Evolutionary conservation across 2,329 filamentous ascomycete species (phyloP), one percentile per base, ranked within the genome.

Genomic region (Fusarium tuaranense): DNA sequence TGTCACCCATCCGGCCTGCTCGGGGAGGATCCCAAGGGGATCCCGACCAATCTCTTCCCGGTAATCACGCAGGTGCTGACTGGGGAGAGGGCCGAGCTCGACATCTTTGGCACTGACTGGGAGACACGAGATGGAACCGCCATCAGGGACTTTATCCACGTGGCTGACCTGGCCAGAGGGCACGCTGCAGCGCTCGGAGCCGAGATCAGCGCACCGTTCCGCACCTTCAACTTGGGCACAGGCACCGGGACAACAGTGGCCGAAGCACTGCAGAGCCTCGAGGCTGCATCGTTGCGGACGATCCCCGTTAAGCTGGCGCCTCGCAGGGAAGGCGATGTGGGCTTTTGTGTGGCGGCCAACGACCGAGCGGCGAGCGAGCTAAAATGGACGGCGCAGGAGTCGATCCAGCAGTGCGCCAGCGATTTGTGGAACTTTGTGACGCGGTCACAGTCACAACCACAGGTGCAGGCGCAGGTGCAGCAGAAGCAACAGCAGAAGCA

Each of bases 131-230:
- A 93, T 75, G 91, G 91, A 18, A 92, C 91, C 0, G 90, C 90
- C 2, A 86, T 93, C 46, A 88, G 91, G 48, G 91, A 93, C 80
- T 93, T 92, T 78, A 92, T 93, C 72, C 91, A 93, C 74, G 91
- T 92, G 41, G 88, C 87, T 18, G 91, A 93, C 80, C 86, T 93
- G 53, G 91, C 91, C 7, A 85, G 88, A 48, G 91, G 89, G 6
- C 91, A 93, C 80, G 87, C 92, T 41, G 89, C 91, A 8, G 91
- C 91, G 2, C 83, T 92, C 25, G 67, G 78, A 18, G 77, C 84
- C 32, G 80, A 82, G 38, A 70, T 70, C 4, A 63, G 73, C 6
- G 71, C 62, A n/a, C 27, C 71, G 1, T 87, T 85, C 75, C 82
- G 84, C 38, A 83, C 84, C 5, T 87, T 84, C 74, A 87, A 87